Percentiles rank a stretch among this genome's conserved stretches.
These are phyloP conservation scores for Coprinopsis cinerea DNA, from an alignment of 768 basidiomycete species.

Conservation along the genomic window DNA sequence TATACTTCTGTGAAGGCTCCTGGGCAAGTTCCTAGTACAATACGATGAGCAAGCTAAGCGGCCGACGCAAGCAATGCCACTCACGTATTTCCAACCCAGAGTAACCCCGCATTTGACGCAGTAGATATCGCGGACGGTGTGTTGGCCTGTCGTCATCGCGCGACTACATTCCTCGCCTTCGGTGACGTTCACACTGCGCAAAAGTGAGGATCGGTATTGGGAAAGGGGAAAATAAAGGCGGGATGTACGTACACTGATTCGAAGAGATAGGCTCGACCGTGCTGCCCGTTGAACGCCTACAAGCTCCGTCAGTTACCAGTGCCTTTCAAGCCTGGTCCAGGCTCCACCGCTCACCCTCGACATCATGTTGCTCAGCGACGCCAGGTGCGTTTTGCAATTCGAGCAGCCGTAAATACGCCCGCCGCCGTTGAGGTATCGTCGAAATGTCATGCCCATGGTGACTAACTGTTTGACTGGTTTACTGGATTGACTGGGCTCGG, in stretches of 20 bases:
- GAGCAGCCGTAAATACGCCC: slow-evolving; percentile 86
- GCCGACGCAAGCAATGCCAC: slow-evolving; percentile 20
- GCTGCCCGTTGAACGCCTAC: slow-evolving; percentile 95
- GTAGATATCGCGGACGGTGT: slow-evolving; percentile 93
- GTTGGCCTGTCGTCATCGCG: slow-evolving; percentile 94
- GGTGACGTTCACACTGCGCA: slow-evolving; percentile 77
- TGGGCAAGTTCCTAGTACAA: slow-evolving; percentile 80
- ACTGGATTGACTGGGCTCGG: too few relatives aligned
- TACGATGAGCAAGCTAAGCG: slow-evolving; percentile 9
- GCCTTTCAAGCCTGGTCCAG: slow-evolving; percentile 11
- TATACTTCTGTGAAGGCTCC: slow-evolving; percentile 90
- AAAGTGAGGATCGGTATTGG: slow-evolving; percentile 14
- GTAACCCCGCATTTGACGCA: slow-evolving; percentile 84
- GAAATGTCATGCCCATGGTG: slow-evolving; percentile 85
- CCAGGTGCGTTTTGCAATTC: slow-evolving; percentile 82
- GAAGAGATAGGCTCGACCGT: slow-evolving; percentile 92
- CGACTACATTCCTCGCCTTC: slow-evolving; percentile 89
- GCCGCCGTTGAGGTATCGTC: slow-evolving; percentile 71
- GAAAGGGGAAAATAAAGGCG: not conserved
- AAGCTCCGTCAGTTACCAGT: slow-evolving; percentile 8
- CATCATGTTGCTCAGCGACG: slow-evolving; percentile 88
- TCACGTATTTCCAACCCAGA: slow-evolving; percentile 98
- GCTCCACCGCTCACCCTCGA: slow-evolving; percentile 56
- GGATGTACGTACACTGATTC: slow-evolving; percentile 72
- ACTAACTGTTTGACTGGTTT: not conserved